Evolutionary conservation across 306 rosid genomes (phyloP), one percentile per base, ranked within the genome.

Genomic region (Lathyrus sativus): DNA sequence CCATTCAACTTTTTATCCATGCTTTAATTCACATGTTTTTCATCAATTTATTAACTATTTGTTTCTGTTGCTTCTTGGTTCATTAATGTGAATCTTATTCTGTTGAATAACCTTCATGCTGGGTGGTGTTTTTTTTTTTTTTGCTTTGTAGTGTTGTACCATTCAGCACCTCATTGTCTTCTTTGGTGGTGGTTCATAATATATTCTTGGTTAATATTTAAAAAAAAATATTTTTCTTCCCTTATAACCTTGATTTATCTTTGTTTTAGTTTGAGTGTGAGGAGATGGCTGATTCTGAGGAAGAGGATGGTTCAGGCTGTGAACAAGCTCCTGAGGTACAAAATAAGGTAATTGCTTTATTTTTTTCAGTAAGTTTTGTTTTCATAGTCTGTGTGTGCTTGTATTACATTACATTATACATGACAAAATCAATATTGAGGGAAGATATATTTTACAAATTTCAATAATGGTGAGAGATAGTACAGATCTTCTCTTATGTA

Each of bases 241-340:
- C 41, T 28, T 56, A 29, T 56, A 56, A 28, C 39, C 39, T 56
- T 28, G 41, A 29, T 13, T 56, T 56, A 56, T 13, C 4, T 29
- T 29, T 28, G 41, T 56, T 28, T 56, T 56, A 88, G 80, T 93
- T 93, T 81, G 99, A 93, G 88, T 85, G 92, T 11, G 96, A 93
- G 74, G 97, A 88, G 84, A 90, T 93, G 90, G 82, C 89, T 26
- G 99, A 93, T 77, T 93, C 97, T 72, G 99, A 93, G 70, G 99
- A 86, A 79, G 97, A 90, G 67, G 96, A 87, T 66, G 89, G 82
- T 71, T 90, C 85, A n/a, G 95, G 84, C 42, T 83, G 77, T 42
- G 95, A 84, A 45, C 85, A 79, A 68, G 68, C 70, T 70, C 49
- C 64, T 28, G 83, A 85, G 62, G 76, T 74, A 77, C 92, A 76